phyloP scores from a whole-genome alignment of 179 eudicot species.

The Camellia oleifera region DNA sequence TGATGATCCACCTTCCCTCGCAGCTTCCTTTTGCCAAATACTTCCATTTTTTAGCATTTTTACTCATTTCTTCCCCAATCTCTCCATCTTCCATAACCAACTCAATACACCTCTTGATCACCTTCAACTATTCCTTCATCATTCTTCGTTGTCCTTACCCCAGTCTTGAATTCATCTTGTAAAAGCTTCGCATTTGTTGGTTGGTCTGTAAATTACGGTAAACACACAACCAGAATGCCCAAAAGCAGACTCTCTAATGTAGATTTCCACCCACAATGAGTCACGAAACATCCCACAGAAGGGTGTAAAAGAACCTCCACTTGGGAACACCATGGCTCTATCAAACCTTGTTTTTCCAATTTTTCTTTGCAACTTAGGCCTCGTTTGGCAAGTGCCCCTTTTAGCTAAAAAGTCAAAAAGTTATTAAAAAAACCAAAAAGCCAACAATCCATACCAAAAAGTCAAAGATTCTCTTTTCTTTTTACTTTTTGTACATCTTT shows the following conservation, averaged over 20 bases:
- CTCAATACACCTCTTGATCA: constrained; percentile 33
- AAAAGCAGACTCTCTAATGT: constrained; percentile 27
- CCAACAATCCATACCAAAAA: no score
- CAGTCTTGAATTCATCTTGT: constrained; percentile 33
- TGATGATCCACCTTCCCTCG: constrained; percentile 27
- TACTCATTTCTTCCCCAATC: constrained; percentile 23
- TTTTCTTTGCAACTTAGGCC: constrained; percentile 11
- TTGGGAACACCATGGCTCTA: constrained; percentile 45
- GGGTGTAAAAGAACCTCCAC: constrained; percentile 38
- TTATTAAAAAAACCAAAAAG: no score
- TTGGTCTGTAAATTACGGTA: constrained; percentile 36
- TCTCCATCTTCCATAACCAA: constrained; percentile 29
- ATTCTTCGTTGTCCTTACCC: constrained; percentile 22
- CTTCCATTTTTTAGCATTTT: constrained; percentile 23
- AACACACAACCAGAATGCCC: constrained; percentile 36
- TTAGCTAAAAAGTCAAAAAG: no score
- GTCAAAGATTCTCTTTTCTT: no score
- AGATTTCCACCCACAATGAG: constrained; percentile 49
- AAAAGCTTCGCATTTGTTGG: constrained; percentile 35
- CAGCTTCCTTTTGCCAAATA: constrained; percentile 18
- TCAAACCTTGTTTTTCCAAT: constrained; percentile 23
- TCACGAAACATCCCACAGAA: constrained; percentile 42
- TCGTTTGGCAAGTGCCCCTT: no score
- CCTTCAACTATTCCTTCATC: constrained; percentile 28
- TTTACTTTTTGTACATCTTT: no score